Base-by-base conservation (phyloP, 495 filamentous ascomycete genomes). In the Aeminium ludgeri region DNA sequence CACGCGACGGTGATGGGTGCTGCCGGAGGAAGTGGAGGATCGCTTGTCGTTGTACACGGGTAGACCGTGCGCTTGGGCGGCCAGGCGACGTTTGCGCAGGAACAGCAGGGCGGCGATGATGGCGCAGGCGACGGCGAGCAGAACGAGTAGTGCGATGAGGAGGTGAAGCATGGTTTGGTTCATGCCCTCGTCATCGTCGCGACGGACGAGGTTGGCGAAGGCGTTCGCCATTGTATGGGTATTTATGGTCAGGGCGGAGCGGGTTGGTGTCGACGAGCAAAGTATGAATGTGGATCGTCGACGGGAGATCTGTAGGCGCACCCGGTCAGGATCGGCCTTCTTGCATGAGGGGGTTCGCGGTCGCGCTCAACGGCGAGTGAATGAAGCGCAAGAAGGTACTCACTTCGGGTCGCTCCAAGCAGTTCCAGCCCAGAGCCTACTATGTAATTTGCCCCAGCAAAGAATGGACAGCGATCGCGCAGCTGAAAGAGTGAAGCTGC, bases 401-500 rank as follows among this genome's bases (percentile, higher is more conserved):
- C n/a, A n/a, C n/a, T n/a, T n/a, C n/a, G n/a, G n/a, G n/a, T n/a
- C n/a, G n/a, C n/a, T n/a, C n/a, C n/a, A n/a, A n/a, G n/a, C n/a
- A n/a, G n/a, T n/a, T n/a, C n/a, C n/a, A n/a, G n/a, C n/a, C n/a
- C n/a, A n/a, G n/a, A n/a, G n/a, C n/a, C 23, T 3, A 23, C 15
- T 45, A 30, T 41, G 13, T 2, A 11, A 30, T 31, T 4, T 19
- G 30, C 39, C 38, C 27, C 23, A 6, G 18, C 18, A 61, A 57
- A 55, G 72, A 75, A 63, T 56, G 71, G 63, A 72, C 57, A 55
- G 69, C 68, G 65, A 51, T 58, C 59, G 61, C 27, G 47, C 69
- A 71, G 73, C 74, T 79, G 61, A 86, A 83, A 70, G 82, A 86
- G 72, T 84, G 82, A 85, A 86, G 81, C 76, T 71, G 78, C 69